Evolutionary conservation across 345 rosid genomes (phyloP), one percentile per base, ranked within the genome.

Genomic region (Hibiscus mutabilis): DNA sequence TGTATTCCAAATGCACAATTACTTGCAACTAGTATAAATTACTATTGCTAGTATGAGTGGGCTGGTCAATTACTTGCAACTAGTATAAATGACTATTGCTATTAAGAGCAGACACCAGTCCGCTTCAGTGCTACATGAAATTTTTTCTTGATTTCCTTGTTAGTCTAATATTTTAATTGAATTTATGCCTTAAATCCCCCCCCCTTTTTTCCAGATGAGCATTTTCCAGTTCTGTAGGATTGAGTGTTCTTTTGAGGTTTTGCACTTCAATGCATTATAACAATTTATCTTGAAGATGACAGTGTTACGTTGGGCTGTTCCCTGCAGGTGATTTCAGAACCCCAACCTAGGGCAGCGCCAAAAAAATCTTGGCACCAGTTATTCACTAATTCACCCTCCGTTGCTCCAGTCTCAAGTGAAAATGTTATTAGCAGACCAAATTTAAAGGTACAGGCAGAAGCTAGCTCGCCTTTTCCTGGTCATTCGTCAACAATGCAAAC

Each of bases 361-460:
- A 89, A 84, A 81, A 92, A 90, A 68, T 82, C 99, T 37, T 95
- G 99, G 99, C 97, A 95, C 47, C 97, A 95, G 69, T 78, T 95
- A 69, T 95, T 95, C 66, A 79, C 96, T n/a, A 86, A 88, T 37
- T 68, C 99, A 16, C 64, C 93, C 4, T 65, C 91, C 24, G 76
- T 77, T 60, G 79, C 88, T 79, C 69, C 82, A 44, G 77, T 91
- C 22, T 79, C 94, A 47, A 89, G 77, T 68, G 35, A 86, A 15
- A 86, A 69, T 84, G 86, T 83, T 61, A 90, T 90, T 71, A 79
- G 93, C 79, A 82, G 94, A 75, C 93, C 97, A 62, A 89, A 62
- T 78, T 68, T 86, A 15, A 92, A 86, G 73, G 76, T 74, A 13
- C 81, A 81, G 63, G 75, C 86, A 18, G 97, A 81, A 81, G 78